Evolutionary conservation across 768 basidiomycete species (phyloP).

Genomic region (Amanita jacksonii): DNA sequence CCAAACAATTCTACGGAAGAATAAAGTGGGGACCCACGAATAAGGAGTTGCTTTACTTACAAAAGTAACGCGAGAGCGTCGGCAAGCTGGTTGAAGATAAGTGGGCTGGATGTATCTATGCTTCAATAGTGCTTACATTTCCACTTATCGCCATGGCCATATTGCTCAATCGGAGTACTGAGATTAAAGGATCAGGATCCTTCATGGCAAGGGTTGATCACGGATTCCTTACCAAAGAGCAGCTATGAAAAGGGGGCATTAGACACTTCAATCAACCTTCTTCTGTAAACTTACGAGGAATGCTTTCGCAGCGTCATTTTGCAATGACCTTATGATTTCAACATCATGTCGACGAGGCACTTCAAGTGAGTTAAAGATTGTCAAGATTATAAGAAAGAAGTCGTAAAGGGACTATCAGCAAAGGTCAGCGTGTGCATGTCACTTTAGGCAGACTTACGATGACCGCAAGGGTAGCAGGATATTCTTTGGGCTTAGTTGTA

Average conservation of each 20-base stretch:
- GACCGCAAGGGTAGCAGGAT: not conserved
- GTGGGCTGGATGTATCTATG: too few species aligned
- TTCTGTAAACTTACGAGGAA: not conserved
- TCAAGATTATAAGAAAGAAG: not conserved
- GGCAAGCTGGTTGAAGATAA: not conserved
- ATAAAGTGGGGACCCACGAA: not conserved
- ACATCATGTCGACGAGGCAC: constrained; percentile 2
- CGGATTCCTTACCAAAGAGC: not conserved
- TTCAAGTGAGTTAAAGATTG: not conserved
- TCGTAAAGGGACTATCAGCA: not conserved
- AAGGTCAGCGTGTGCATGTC: not conserved
- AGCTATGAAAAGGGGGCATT: not conserved
- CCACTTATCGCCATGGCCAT: not conserved
- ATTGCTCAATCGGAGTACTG: not conserved
- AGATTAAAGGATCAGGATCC: not conserved
- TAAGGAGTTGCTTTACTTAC: too few species aligned
- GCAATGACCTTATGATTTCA: not conserved
- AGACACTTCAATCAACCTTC: too few species aligned
- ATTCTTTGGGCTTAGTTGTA: not conserved
- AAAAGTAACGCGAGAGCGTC: not conserved
- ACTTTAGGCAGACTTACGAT: not conserved
- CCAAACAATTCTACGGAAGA: constrained; percentile 1
- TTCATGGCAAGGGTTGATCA: not conserved
- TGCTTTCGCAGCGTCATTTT: not conserved
- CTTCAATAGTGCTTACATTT: too few species aligned